Evolutionary conservation across 192 early-diverging fungal species (phyloP), one percentile per base, ranked within the genome.

Genomic region (Backusella circina): DNA sequence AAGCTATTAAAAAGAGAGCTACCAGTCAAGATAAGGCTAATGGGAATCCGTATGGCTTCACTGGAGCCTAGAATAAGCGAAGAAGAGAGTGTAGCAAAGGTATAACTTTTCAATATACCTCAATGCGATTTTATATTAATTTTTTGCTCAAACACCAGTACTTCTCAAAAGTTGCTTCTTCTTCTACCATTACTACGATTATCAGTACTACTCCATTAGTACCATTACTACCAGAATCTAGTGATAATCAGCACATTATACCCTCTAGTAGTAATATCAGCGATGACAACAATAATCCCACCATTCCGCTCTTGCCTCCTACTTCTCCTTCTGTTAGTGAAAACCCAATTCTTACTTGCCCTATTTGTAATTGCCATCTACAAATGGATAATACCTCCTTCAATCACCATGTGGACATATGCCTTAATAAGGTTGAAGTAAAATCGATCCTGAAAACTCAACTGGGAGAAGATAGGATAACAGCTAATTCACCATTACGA

Each of bases 11-110:
- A 75, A 16, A 76, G 71, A 26, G 85, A 86, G 71, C 64, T 88
- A 12, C 85, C 85, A n/a, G 66, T 88, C n/a, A 76, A 65, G n/a
- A 39, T 88, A n/a, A 73, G 87, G 36, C 65, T 86, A 15, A 85
- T 88, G 85, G 87, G 87, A 13, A 35, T 88, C 38, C 73, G 83
- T 9, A 35, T 86, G 54, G 65, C 82, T 37, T 36, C 32, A 21
- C 67, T 86, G 30, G 54, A 65, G 37, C 67, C 67, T 12, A 64
- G 70, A 33, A 70, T 50, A 16, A 61, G 74, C 13, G 73, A 68
- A 18, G 70, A 75, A 18, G 67, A 73, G 36, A 73, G 78, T 44
- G 65, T 83, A 37, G 70, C 70, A 47, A 80, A 74, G 33, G 79
- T 83, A 76, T 18, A 21, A 18, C 8, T 16, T 18, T n/a, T 67